Evolutionary conservation across 345 rosid genomes (phyloP), one percentile per base, ranked within the genome.

Genomic region (Eucalyptus curtisii): DNA sequence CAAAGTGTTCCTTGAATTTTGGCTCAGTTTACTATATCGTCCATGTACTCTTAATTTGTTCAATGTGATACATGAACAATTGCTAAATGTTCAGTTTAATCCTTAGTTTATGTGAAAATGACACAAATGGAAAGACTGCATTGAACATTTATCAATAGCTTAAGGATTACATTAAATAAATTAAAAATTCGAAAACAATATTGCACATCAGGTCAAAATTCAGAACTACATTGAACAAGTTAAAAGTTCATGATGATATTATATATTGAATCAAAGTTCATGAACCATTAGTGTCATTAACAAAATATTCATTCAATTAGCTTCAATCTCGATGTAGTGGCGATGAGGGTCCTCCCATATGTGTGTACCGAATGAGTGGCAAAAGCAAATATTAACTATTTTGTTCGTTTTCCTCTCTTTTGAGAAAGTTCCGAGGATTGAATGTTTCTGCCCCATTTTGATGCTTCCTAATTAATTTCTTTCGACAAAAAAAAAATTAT

Each of bases 1-100:
- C 0, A 64, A n/a, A 0, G 76, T n/a, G 3, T 6, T 64, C 2
- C 2, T n/a, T 1, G 76, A n/a, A 64, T 14, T 14, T 64, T 64
- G 19, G 10, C 19, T 20, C 0, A n/a, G 8, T n/a, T 64, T 64
- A 14, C 19, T n/a, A 13, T 64, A 15, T 64, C 20, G 3, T n/a
- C 10, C 20, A 7, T 64, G 3, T 14, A 14, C 37, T 64, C 17
- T n/a, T 59, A 64, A 64, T 64, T 64, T n/a, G 19, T n/a, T n/a
- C 10, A 64, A 59, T 5, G 7, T 59, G 16, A 30, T 59, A 6
- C 31, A 27, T 1, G 31, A 27, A 59, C 31, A 27, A 59, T 59
- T 59, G 16, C 31, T 59, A 59, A 59, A 59, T 59, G 68, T 27
- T 59, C 16, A 59, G 6, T 59, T 59, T 59, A 59, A 59, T 59